phyloP scores from a whole-genome alignment of 2,329 filamentous ascomycete genomes.

The Pyrenochaeta sp. region DNA sequence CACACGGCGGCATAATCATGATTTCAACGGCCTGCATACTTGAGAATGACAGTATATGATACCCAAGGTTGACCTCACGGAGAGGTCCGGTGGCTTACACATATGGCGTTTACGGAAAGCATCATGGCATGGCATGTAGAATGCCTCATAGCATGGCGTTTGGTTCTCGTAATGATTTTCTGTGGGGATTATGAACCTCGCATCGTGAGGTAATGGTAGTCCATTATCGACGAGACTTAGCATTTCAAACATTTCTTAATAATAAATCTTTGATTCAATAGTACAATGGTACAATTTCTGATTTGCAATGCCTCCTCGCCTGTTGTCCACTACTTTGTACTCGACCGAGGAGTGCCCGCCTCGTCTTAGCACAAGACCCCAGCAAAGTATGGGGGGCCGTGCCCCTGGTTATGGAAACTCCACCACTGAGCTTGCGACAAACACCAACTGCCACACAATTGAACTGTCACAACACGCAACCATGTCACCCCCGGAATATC shows the following conservation, averaged over 20 bases:
- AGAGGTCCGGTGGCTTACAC: conserved; percentile 28
- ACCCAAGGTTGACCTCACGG: conserved; percentile 25
- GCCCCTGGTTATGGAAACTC: conserved; percentile 17
- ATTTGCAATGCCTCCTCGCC: background rate
- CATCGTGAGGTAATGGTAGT: too few species aligned
- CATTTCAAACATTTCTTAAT: too few species aligned
- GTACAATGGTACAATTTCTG: too few species aligned
- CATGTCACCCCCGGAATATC: conserved; percentile 25
- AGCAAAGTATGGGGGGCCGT: conserved; percentile 16
- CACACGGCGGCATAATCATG: conserved; percentile 3
- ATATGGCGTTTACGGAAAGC: conserved; percentile 27
- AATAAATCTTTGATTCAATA: too few species aligned
- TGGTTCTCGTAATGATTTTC: too few species aligned
- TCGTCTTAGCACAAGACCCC: too few species aligned
- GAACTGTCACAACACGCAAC: conserved; percentile 9
- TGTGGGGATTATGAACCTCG: too few species aligned
- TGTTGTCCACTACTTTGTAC: too few species aligned
- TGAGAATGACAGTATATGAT: conserved; percentile 39
- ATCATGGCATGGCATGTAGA: conserved; percentile 18
- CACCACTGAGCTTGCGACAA: conserved; percentile 28
- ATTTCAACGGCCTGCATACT: conserved; percentile 27
- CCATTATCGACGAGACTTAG: too few species aligned
- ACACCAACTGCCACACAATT: conserved; percentile 18
- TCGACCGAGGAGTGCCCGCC: too few species aligned
- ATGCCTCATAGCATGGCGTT: conserved; percentile 23